These are phyloP conservation scores for Elsinoe ampelina DNA, from an alignment of 2,329 filamentous ascomycete species.

Conservation along the genomic window DNA sequence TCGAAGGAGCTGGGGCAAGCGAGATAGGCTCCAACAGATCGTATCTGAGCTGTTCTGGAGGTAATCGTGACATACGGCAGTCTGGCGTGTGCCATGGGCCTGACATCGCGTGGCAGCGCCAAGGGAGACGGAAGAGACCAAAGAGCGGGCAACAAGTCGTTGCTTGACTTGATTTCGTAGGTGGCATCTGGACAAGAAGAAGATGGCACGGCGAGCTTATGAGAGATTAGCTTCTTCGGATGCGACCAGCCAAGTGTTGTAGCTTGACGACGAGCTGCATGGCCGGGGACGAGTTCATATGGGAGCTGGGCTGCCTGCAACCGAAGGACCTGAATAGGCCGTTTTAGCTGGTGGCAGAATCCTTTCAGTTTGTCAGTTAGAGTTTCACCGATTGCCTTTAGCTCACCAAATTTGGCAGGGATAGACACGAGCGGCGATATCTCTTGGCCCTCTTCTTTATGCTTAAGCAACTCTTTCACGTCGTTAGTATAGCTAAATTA, in stretches of 20 bases:
- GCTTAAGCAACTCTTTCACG: no score
- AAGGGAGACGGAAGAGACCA: background rate
- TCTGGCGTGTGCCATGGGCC: background rate
- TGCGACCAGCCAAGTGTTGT: background rate
- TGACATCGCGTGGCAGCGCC: constrained; percentile 6
- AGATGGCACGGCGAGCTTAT: constrained; percentile 9
- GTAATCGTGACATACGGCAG: background rate
- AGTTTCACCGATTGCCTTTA: no score
- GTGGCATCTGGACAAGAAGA: background rate
- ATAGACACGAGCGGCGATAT: no score
- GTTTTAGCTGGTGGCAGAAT: no score
- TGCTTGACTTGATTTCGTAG: constrained; percentile 7
- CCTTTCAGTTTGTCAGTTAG: no score
- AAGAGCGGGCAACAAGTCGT: background rate
- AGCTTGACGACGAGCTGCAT: no score
- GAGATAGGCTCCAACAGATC: constrained; percentile 5
- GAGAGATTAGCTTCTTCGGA: background rate
- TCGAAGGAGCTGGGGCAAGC: background rate
- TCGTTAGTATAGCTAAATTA: no score
- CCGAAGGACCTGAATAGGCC: background rate
- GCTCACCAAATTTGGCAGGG: no score
- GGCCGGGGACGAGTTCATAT: background rate
- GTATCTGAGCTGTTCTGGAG: background rate
- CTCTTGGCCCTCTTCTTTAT: no score
- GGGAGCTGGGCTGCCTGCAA: background rate